Evolutionary conservation across 805 yeast genomes (phyloP).

Genomic region (Clavispora phyllophila): DNA sequence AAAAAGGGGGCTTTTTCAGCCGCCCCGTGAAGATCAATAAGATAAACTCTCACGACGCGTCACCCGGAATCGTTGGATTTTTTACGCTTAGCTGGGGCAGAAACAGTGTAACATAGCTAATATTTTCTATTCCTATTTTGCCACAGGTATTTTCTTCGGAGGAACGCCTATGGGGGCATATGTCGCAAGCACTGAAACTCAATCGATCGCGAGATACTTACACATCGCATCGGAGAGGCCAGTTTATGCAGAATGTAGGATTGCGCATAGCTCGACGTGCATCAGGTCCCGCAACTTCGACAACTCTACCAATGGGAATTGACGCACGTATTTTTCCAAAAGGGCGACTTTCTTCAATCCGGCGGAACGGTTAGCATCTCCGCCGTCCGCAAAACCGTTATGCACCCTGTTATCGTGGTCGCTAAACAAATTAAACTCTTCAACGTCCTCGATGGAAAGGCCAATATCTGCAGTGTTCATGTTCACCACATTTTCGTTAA

Average conservation of each 20-base stretch:
- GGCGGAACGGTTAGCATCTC: not conserved
- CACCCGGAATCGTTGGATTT: no score
- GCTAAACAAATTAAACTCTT: slow-evolving; percentile 35
- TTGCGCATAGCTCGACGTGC: not conserved
- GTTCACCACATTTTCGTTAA: slow-evolving; percentile 31
- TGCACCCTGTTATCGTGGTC: slow-evolving; percentile 4
- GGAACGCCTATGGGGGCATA: no score
- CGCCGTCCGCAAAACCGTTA: not conserved
- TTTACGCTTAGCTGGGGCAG: no score
- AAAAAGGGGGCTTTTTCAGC: no score
- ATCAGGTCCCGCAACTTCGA: not conserved
- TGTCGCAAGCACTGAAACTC: no score
- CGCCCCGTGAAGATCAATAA: no score
- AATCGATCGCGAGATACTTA: no score
- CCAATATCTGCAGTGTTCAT: slow-evolving; percentile 32
- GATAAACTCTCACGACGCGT: no score
- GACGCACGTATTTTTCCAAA: not conserved
- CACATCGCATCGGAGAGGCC: no score
- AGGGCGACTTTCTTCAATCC: not conserved
- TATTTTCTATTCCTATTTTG: no score
- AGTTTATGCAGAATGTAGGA: not conserved
- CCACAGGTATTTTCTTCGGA: no score
- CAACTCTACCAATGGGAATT: not conserved
- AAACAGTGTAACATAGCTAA: no score
- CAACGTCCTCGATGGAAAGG: slow-evolving; percentile 33